Evolutionary conservation across 2,329 filamentous ascomycete species (phyloP).

Genomic region (Penicillium sp.): DNA sequence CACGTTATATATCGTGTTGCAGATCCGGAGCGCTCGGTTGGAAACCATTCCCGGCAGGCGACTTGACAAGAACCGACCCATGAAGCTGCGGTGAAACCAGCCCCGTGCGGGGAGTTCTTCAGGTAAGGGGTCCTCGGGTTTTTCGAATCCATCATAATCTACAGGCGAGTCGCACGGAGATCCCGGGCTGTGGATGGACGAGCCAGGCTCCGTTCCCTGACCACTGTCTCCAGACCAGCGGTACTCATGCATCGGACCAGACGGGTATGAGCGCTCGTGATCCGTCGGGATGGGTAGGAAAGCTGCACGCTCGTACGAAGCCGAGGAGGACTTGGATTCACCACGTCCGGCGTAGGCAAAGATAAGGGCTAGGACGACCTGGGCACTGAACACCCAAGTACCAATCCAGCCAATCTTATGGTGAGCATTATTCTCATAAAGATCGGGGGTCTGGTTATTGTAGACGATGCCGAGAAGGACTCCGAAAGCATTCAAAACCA

Average conservation of each 20-base stretch:
- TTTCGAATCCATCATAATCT: slow-evolving; percentile 53
- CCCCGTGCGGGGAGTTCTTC: slow-evolving; percentile 37
- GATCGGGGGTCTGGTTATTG: slow-evolving; percentile 76
- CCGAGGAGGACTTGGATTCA: slow-evolving; percentile 25
- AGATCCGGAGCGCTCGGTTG: slow-evolving; percentile 56
- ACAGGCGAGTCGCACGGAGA: slow-evolving; percentile 57
- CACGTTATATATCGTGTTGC: slow-evolving; percentile 64
- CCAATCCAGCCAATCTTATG: slow-evolving; percentile 84
- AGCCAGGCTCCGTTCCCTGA: slow-evolving; percentile 71
- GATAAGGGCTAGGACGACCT: slow-evolving; percentile 68
- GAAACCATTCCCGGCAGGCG: slow-evolving; percentile 60
- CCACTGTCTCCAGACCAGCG: slow-evolving; percentile 71
- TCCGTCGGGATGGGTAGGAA: slow-evolving; percentile 65
- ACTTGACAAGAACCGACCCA: slow-evolving; percentile 55
- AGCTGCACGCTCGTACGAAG: slow-evolving; percentile 52
- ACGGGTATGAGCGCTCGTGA: slow-evolving; percentile 49
- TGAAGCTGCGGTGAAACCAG: slow-evolving; percentile 49
- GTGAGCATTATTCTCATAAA: slow-evolving; percentile 87
- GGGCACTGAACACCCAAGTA: slow-evolving; percentile 69
- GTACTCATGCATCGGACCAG: slow-evolving; percentile 42
- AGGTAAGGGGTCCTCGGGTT: slow-evolving; percentile 46
- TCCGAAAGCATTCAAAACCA: slow-evolving; percentile 64
- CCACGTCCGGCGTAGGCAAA: slow-evolving; percentile 59
- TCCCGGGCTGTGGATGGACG: slow-evolving; percentile 66
- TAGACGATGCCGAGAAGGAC: slow-evolving; percentile 69